phyloP scores from a whole-genome alignment of 2,329 filamentous ascomycete species.

The Ophiocordyceps camponoti-rufipedis region DNA sequence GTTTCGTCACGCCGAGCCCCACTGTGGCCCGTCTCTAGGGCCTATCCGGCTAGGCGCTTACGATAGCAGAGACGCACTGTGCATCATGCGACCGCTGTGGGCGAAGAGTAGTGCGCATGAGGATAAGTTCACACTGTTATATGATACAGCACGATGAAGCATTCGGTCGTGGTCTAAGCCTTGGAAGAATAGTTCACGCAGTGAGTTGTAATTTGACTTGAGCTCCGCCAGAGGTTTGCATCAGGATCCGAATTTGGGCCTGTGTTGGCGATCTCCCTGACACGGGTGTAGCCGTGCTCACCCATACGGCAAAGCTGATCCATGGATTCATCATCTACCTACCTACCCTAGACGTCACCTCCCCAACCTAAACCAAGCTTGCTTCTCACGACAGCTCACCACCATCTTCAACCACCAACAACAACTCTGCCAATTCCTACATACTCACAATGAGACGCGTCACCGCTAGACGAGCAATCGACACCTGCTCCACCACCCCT shows the following conservation, averaged over 20 bases:
- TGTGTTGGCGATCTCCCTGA: neutral
- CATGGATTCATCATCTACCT: too few species aligned
- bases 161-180: too few species aligned
- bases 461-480: conserved; percentile 13
- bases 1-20: neutral
- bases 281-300: neutral
- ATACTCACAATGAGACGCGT: conserved; percentile 18
- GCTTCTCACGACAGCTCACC: neutral
- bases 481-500: conserved; percentile 20
- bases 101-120: neutral
- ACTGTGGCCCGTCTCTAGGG: neutral
- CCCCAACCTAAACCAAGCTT: neutral
- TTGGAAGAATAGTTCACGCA: neutral
- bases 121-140: neutral
- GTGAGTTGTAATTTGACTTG: neutral
- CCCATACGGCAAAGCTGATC: too few species aligned
- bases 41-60: neutral
- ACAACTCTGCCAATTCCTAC: neutral
- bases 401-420: neutral
- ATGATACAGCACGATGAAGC: neutral
- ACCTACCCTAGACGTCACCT: neutral
- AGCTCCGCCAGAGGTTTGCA: neutral
- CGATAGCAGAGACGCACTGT: neutral
- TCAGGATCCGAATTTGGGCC: neutral
- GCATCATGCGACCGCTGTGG: neutral